phyloP scores from a whole-genome alignment of 2,329 filamentous ascomycete species.

The Aureobasidium sp. region DNA sequence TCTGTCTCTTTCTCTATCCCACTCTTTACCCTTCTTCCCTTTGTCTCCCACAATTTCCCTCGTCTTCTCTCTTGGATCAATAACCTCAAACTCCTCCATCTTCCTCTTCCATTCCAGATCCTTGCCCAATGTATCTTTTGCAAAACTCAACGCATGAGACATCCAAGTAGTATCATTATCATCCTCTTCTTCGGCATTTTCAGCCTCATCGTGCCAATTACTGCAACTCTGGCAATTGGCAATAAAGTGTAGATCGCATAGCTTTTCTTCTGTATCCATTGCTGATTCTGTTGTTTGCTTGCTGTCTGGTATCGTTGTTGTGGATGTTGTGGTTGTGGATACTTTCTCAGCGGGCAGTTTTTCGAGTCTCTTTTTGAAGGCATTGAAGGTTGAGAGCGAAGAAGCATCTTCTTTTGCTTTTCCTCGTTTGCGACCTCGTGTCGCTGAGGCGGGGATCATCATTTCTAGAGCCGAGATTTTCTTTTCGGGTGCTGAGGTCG shows the following conservation, averaged over 20 bases:
- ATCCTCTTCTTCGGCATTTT: slow-evolving; percentile 52
- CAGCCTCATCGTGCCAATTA: slow-evolving; percentile 67
- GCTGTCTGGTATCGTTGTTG: background rate
- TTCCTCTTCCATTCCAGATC: slow-evolving; percentile 83
- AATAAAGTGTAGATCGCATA: slow-evolving; percentile 95
- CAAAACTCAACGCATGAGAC: slow-evolving; percentile 76
- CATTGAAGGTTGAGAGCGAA: slow-evolving; percentile 63
- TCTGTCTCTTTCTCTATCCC: slow-evolving; percentile 18
- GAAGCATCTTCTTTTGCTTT: slow-evolving; percentile 45
- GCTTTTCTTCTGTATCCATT: slow-evolving; percentile 61
- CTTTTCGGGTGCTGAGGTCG: slow-evolving; percentile 37
- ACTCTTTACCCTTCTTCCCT: slow-evolving; percentile 46
- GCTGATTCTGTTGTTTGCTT: slow-evolving; percentile 23
- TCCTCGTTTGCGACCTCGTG: slow-evolving; percentile 62
- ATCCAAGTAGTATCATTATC: slow-evolving; percentile 65
- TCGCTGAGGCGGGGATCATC: slow-evolving; percentile 66
- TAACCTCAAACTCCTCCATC: slow-evolving; percentile 81
- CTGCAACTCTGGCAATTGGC: slow-evolving; percentile 88
- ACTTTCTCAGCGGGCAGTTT: slow-evolving; percentile 21
- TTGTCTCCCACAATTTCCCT: slow-evolving; percentile 62
- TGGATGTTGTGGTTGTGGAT: background rate
- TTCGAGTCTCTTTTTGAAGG: slow-evolving; percentile 73
- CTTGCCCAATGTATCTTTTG: slow-evolving; percentile 84
- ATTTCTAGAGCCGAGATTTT: slow-evolving; percentile 63
- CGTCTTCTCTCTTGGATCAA: slow-evolving; percentile 67